Evolutionary conservation across 179 eudicot species (phyloP), one percentile per base, ranked within the genome.

Genomic region (Beta lomatogona): DNA sequence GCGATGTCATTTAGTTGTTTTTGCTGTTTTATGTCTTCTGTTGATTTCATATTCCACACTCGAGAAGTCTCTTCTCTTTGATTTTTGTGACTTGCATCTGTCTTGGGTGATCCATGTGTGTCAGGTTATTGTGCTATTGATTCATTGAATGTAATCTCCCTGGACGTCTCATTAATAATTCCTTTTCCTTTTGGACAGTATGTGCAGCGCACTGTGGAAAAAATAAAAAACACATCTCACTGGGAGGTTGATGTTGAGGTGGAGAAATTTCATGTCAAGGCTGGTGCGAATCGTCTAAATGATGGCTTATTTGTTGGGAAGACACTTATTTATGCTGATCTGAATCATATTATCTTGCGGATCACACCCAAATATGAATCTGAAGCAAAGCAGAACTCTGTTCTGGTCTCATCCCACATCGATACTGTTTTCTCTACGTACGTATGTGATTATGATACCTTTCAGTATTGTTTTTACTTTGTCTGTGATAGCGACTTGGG

Each of bases 221-320:
- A 60, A 77, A 91, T 96, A 67, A 91, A 87, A 83, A 89, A 90
- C 80, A 87, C 86, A 25, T 92, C 99, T 79, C 95, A 96, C 72
- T 90, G 94, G 96, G 99, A 92, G 86, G 99, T 91, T 78, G 96
- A 92, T 83, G 96, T 94, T 79, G 92, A 96, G 84, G 92, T 96
- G 61, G 99, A 96, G 55, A 81, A 84, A 77, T 94, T 92, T 83
- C 93, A 91, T 88, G 95, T 87, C 72, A 91, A 86, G 25, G 73
- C 88, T 80, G 99, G 98, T 86, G 98, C 93, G 45, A 91, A 94
- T 88, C 85, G 77, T 85, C 82, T 94, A 72, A 88, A 81, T 25
- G 81, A 97, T 82, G 97, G 98, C 58, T 91, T 90, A 78, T 94
- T 94, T 84, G 87, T 82, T 45, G 98, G 99, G 68, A 96, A 85